These are phyloP conservation scores for Dactylonectria estremocensis DNA, from an alignment of 2,329 filamentous ascomycete genomes.

Conservation along the genomic window DNA sequence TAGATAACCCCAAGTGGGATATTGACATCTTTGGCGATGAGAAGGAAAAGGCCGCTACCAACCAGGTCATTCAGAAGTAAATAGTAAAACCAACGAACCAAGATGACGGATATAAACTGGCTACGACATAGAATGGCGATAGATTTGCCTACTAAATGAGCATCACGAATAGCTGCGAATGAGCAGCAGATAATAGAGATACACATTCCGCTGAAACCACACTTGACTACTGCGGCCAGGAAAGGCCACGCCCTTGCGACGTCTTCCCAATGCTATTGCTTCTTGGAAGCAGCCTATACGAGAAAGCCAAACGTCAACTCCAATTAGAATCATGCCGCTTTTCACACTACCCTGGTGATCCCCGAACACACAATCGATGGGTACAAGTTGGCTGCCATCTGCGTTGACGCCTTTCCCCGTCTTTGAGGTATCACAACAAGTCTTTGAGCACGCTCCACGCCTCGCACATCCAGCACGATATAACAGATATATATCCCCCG, in stretches of 20 bases:
- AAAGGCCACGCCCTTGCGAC: neutral
- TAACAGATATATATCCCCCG: conserved; percentile 23
- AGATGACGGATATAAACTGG: conserved; percentile 1
- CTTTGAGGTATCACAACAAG: conserved; percentile 4
- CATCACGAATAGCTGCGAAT: conserved; percentile 1
- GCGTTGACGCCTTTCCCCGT: conserved; percentile 19
- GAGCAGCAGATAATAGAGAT: conserved; percentile 35
- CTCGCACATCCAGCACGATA: conserved; percentile 17
- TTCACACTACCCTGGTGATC: conserved; percentile 12
- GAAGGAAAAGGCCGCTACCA: conserved; percentile 64
- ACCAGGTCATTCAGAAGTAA: conserved; percentile 62
- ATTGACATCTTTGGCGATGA: conserved; percentile 70
- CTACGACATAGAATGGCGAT: conserved; percentile 34
- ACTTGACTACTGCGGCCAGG: neutral
- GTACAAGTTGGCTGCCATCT: conserved; percentile 29
- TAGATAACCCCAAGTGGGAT: conserved; percentile 68
- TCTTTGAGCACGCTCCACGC: neutral
- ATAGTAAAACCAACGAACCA: conserved; percentile 12
- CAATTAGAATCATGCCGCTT: conserved; percentile 9
- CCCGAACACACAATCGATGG: conserved; percentile 5
- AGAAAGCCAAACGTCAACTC: neutral
- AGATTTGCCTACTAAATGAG: conserved; percentile 16
- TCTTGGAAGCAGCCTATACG: neutral
- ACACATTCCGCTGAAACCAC: neutral
- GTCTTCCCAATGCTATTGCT: neutral